Conservation (phyloP, 192 early-diverging fungal genomes). For the Rhizophlyctis rosea region DNA sequence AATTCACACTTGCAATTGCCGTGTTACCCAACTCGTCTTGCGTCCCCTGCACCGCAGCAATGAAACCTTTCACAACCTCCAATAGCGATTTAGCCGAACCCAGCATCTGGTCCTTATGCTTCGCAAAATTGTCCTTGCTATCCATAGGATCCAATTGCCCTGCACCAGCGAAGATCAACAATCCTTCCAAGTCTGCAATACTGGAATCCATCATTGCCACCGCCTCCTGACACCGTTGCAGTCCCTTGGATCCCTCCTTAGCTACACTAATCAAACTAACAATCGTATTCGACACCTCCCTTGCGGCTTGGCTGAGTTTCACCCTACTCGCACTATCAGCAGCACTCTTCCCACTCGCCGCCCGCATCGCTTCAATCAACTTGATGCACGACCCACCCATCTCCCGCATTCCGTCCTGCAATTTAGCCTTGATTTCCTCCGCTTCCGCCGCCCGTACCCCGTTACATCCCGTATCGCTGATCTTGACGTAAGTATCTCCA, state of each 20-base stretch:
- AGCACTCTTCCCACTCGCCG: conserved; percentile 43
- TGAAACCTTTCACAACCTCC: conserved; percentile 46
- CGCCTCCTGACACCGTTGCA: conserved; percentile 36
- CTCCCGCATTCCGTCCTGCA: conserved; percentile 30
- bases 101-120: conserved; percentile 49
- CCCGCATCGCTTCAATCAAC: conserved; percentile 44
- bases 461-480: conserved; percentile 10
- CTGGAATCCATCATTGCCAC: conserved; percentile 34
- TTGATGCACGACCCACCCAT: conserved; percentile 41
- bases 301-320: conserved; percentile 39
- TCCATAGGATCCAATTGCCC: conserved; percentile 53
- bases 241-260: conserved; percentile 43
- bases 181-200: conserved; percentile 46
- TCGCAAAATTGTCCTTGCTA: conserved; percentile 40
- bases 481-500: conserved; percentile 31
- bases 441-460: conserved; percentile 36
- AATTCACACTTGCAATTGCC: conserved; percentile 20
- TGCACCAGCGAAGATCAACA: conserved; percentile 53
- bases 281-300: conserved; percentile 41
- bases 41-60: conserved; percentile 24
- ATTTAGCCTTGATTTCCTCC: conserved; percentile 21
- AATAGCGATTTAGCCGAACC: conserved; percentile 40
- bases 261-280: conserved; percentile 31
- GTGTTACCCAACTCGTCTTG: conserved; percentile 46
- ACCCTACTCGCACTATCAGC: conserved; percentile 28